These are phyloP conservation scores for Albugo laibachii DNA, from an alignment of 352 stramenopile species.

Conservation along the genomic window DNA sequence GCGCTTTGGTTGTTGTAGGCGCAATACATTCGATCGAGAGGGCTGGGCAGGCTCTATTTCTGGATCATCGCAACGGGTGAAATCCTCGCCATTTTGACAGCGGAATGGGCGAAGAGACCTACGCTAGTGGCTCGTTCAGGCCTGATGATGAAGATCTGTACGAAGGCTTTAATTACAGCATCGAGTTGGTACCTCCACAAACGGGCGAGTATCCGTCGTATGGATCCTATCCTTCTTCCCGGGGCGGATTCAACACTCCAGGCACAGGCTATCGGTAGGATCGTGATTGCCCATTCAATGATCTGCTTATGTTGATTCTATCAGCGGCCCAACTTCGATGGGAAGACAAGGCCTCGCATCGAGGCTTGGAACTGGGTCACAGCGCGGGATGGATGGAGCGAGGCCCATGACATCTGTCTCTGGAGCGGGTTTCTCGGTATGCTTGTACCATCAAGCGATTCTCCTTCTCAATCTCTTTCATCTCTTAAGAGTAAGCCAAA, in stretches of 20 bases:
- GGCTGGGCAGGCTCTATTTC: too few relatives aligned
- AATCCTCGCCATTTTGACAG: too few relatives aligned
- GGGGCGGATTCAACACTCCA: conserved; percentile 40
- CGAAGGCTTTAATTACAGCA: conserved; percentile 81
- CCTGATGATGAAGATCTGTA: conserved; percentile 78
- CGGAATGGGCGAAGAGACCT: too few relatives aligned
- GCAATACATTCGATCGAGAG: too few relatives aligned
- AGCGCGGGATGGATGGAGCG: conserved; percentile 33
- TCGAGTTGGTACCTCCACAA: conserved; percentile 54
- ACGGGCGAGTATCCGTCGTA: conserved; percentile 42
- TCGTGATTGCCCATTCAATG: background rate
- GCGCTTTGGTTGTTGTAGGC: too few relatives aligned
- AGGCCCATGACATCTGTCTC: conserved; percentile 87
- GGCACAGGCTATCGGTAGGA: conserved; percentile 45
- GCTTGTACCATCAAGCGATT: background rate
- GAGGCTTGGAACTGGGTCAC: conserved; percentile 34
- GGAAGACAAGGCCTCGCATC: conserved; percentile 33
- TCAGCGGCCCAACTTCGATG: conserved; percentile 17
- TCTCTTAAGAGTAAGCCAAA: conserved; percentile 46
- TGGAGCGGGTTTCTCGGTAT: conserved; percentile 78
- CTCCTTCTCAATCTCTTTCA: background rate
- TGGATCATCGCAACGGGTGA: too few relatives aligned
- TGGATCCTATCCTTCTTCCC: conserved; percentile 19
- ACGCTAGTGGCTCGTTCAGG: conserved; percentile 25
- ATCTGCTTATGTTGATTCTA: too few relatives aligned